Evolutionary conservation across 2,329 filamentous ascomycete species (phyloP).

Genomic region (Tolypocladium paradoxum): DNA sequence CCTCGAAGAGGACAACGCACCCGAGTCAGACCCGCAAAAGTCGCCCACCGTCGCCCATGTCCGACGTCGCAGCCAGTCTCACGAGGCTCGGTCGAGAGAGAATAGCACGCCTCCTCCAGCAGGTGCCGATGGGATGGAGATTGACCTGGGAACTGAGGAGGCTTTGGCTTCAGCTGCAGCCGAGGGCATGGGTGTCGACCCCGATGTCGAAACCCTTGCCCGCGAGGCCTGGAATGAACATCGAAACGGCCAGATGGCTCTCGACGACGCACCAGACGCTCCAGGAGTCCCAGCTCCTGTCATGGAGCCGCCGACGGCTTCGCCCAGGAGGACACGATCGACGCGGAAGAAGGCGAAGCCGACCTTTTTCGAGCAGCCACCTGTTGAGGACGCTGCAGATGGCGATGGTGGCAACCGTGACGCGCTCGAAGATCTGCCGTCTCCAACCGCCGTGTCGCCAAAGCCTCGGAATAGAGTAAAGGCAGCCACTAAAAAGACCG

Average conservation of each 20-base stretch:
- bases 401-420: slow-evolving; percentile 8
- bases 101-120: slow-evolving; percentile 10
- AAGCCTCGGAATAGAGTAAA: slow-evolving; percentile 20
- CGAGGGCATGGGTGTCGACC: slow-evolving; percentile 5
- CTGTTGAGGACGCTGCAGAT: slow-evolving; percentile 9
- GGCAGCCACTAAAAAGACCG: slow-evolving; percentile 14
- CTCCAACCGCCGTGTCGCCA: slow-evolving; percentile 20
- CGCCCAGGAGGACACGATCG: slow-evolving; percentile 18
- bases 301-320: slow-evolving; percentile 1
- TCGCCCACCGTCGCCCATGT: slow-evolving; percentile 18
- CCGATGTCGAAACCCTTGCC: slow-evolving; percentile 19
- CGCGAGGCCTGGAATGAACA: slow-evolving; percentile 24
- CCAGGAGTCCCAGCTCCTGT: slow-evolving; percentile 4
- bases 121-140: slow-evolving; percentile 12
- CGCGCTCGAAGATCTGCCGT: slow-evolving; percentile 16
- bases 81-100: slow-evolving; percentile 16
- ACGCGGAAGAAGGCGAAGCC: slow-evolving; percentile 38
- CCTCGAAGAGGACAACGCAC: slow-evolving; percentile 9
- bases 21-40: slow-evolving; percentile 9
- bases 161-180: neutral
- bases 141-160: slow-evolving; percentile 7
- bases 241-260: slow-evolving; percentile 15
- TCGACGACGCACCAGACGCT: slow-evolving; percentile 5
- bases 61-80: slow-evolving; percentile 14
- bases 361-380: slow-evolving; percentile 29